These are phyloP conservation scores for Tarenaya hassleriana DNA, from an alignment of 345 rosid species.

Conservation along the genomic window DNA sequence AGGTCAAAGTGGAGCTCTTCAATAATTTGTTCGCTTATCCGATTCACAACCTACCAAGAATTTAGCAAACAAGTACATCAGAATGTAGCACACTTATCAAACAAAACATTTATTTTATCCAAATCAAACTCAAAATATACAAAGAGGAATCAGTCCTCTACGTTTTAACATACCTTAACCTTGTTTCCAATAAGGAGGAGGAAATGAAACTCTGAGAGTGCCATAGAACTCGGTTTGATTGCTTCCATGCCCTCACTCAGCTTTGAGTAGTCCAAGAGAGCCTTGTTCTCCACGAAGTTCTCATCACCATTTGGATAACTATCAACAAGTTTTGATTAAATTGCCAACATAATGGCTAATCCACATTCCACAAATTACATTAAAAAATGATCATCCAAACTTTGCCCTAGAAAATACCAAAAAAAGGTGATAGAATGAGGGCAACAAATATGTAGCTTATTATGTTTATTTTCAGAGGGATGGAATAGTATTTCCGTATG, in stretches of 20 bases:
- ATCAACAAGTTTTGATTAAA: slow-evolving; percentile 26
- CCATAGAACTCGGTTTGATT: slow-evolving; percentile 80
- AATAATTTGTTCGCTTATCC: slow-evolving; percentile 93
- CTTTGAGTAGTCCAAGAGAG: slow-evolving; percentile 76
- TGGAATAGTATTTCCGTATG: neutral
- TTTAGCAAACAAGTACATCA: slow-evolving; percentile 21
- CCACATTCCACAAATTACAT: no score
- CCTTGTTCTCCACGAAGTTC: slow-evolving; percentile 97
- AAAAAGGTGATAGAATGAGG: slow-evolving; percentile 11
- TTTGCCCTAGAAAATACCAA: slow-evolving; percentile 1
- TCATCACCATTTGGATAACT: slow-evolving; percentile 89
- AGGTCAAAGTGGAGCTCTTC: slow-evolving; percentile 98
- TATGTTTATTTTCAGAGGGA: slow-evolving; percentile 10
- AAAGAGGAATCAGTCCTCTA: slow-evolving; percentile 13
- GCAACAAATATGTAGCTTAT: slow-evolving; percentile 20
- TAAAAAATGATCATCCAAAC: slow-evolving; percentile 5
- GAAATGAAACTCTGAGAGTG: slow-evolving; percentile 94
- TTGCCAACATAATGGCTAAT: slow-evolving; percentile 12
- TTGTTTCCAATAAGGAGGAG: slow-evolving; percentile 88
- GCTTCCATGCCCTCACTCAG: slow-evolving; percentile 64
- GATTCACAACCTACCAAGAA: slow-evolving; percentile 73
- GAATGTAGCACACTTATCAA: slow-evolving; percentile 20
- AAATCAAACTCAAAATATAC: slow-evolving; percentile 5
- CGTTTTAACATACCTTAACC: slow-evolving; percentile 71
- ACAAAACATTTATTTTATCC: slow-evolving; percentile 10